Base-by-base conservation (phyloP, 768 basidiomycete genomes). In the Kwoniella shandongensis region DNA sequence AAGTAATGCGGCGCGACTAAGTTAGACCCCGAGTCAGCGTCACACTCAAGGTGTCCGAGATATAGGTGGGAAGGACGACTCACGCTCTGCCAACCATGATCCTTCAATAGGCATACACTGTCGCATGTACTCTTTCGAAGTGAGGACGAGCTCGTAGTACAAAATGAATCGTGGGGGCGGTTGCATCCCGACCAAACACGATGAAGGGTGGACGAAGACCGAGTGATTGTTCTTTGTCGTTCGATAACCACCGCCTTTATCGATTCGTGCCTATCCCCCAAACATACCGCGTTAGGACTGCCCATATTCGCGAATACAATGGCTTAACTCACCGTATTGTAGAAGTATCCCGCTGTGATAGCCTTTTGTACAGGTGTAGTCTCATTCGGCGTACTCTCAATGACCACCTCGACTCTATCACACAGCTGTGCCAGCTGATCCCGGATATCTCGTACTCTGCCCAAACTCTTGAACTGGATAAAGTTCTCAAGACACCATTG, bases 31-130 rank as follows among this genome's bases (percentile, higher is more conserved):
- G 32, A 32, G 13, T 32, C 32, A 32, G 32, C 32, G 32, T 32
- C 11, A 44, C 29, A 36, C 17, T 54, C 50, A 54, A 18, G 25
- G 15, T 17, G 11, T 44, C 25, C 51, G 11, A n/a, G 15, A 44
- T 17, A 11, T 5, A 5, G 7, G 8, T 22, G 22, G 20, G 17
- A 4, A 26, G 8, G 8, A 47, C 22, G 10, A 79, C 84, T 53
- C 53, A 86, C 89, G 88, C 82, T 97, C 94, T 40, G 96, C 76
- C 29, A 97, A 76, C 96, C 96, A 98, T 23, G 84, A 74, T 3
- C 94, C 89, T 74, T 98, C 97, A 73, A 98, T 97, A 69, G 98
- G 96, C 92, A 98, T 97, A 36, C 92, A 83, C 81, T 97, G 93
- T 61, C 89, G 82, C 84, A 97, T 88, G 72, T 96, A 99, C 29